Evolutionary conservation across 129 eudicot species (phyloP), one percentile per base, ranked within the genome.

Genomic region (Helichrysum umbraculigerum): DNA sequence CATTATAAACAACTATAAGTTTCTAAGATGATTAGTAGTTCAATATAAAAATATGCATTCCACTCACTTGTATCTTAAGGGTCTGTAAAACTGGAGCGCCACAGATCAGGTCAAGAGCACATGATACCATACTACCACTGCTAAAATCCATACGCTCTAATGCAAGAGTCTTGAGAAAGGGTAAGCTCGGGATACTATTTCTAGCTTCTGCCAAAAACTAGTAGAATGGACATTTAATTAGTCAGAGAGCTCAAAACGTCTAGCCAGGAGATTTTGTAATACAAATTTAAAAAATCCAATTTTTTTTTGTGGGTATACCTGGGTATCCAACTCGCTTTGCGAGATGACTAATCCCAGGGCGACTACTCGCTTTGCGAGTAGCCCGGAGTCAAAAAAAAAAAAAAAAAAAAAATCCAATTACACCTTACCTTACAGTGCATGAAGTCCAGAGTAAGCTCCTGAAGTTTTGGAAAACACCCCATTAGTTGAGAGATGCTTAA

Each of bases 401-500:
- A 11, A 37, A 34, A 19, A 5, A 37, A 11, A 37, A 34, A 19
- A 5, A 37, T 44, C 66, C 50, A 72, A 39, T 66, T 6, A 19
- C 5, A 19, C 22, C 78, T 73, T 60, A 73, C 78, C 69, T 28
- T 37, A 17, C 56, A 73, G 21, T 2, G 0, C 4, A 6, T 3
- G 39, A 56, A 60, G 15, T 73, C 16, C 28, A 60, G 25, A 21
- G 22, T 6, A 35, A 73, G 78, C 67, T 60, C 68, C 54, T 37
- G 41, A 60, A 73, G 78, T 60, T 59, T 59, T 37, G 77, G 69
- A 73, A 73, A 68, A 73, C 20, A 37, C 8, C 66, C 33, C 33
- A 59, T 15, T 11, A 73, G 39, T 63, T 37, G 22, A 59, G 20
- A 50, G 60, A 70, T 47, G 28, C 41, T 5, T 25, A 29, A 15